Base-by-base conservation (phyloP, 768 basidiomycete species). In the Steccherinum ochraceum region DNA sequence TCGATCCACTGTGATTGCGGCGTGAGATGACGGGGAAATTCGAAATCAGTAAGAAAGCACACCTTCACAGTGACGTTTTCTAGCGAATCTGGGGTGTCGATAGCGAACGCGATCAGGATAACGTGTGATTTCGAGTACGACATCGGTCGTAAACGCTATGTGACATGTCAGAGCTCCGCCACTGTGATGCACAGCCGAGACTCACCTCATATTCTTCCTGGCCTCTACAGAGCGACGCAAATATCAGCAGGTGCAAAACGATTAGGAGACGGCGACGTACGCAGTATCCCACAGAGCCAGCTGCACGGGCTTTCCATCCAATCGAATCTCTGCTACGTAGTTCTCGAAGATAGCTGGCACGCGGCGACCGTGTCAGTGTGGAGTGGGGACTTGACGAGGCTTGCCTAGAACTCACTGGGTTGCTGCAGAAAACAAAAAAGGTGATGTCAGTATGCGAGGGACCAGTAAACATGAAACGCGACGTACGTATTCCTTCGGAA, bases 61-160 rank as follows among this genome's bases (percentile, higher is more conserved):
- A 86, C 93, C 81, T 98, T 98, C 56, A 85, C 84, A 19, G 84
- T 78, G 19, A 98, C 95, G 72, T 98, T 97, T 58, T 98, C 94
- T 52, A 98, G 74, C 35, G 93, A 95, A 71, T 98, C 96, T 20
- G 92, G 93, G 30, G 93, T 93, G 70, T 97, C 95, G 61, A 98
- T 83, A 46, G 92, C 81, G 66, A 94, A 99, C 42, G 94, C 94
- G 63, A 99, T 98, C 57, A 99, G 82, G 65, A 99, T 96, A 62
- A 99, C 91, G 69, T 99, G 96, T 53, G 95, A 96, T 74, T 96
- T 92, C 48, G 93, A 93, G 70, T 98, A 98, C 44, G 93, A 96
- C 69, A 99, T 81, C 44, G 96, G 96, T 59, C 96, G 84, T 61
- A 98, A 76, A 57, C 95, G 86, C 86, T 93, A 64, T 40, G 50